These are phyloP conservation scores for Plantago rigida DNA, from an alignment of 305 asterid genomes.

Conservation along the genomic window DNA sequence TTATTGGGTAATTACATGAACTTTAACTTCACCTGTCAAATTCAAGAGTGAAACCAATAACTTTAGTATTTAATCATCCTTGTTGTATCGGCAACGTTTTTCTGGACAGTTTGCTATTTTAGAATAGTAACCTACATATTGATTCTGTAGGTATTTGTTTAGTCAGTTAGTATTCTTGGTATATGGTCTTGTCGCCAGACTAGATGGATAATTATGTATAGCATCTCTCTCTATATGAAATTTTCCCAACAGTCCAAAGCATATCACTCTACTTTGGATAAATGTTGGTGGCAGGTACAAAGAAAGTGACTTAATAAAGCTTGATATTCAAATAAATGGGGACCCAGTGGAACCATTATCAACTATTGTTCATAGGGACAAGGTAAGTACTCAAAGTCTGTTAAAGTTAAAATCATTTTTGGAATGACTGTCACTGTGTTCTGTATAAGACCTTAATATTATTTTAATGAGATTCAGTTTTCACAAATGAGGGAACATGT, in stretches of 20 bases:
- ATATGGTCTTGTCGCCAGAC: no score
- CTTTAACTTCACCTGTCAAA: neutral
- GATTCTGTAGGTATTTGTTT: no score
- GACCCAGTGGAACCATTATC: conserved; percentile 93
- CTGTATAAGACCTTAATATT: conserved; percentile 9
- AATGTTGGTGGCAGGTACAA: conserved; percentile 50
- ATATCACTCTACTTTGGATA: neutral
- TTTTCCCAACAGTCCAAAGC: neutral
- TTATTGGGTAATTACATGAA: conserved; percentile 52
- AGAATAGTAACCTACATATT: no score
- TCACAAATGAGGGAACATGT: neutral
- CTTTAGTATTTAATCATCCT: no score
- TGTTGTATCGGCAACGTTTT: no score
- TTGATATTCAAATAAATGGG: conserved; percentile 84
- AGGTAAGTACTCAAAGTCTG: conserved; percentile 39
- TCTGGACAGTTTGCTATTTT: no score
- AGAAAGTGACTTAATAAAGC: conserved; percentile 88
- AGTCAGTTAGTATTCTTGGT: no score
- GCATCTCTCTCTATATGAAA: neutral
- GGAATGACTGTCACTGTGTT: neutral
- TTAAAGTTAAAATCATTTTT: neutral
- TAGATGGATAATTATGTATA: no score
- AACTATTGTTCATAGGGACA: conserved; percentile 94
- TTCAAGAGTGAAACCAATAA: no score
- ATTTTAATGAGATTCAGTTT: conserved; percentile 1